A percentile compares a stretch with the other conserved stretches of the same genome.
phyloP scores from a whole-genome alignment of 345 rosid genomes.

The Bruguiera parviflora region DNA sequence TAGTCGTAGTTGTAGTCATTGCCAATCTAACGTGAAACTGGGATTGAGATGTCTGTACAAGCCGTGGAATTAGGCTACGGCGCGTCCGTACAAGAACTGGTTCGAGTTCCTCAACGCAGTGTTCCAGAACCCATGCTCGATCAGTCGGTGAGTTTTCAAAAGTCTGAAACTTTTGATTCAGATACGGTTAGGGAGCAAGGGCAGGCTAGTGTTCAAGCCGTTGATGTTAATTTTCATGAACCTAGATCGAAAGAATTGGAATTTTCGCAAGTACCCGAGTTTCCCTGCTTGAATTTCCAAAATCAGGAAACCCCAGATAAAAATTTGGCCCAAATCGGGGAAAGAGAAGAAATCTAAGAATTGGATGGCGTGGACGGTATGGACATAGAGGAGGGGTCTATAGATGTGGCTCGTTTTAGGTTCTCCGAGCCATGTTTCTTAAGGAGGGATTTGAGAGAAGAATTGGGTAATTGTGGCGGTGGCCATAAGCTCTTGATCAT shows the following conservation, averaged over 20 bases:
- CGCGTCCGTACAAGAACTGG: not conserved
- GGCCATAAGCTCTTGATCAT: conserved; percentile 4
- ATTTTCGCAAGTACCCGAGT: too few relatives aligned
- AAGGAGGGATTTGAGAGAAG: conserved; percentile 17
- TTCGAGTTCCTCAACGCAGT: not conserved
- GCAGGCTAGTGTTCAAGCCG: too few relatives aligned
- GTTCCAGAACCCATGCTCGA: not conserved
- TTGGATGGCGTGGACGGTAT: conserved; percentile 8
- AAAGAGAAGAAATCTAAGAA: not conserved
- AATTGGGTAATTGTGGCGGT: not conserved
- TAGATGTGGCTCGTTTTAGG: conserved; percentile 21
- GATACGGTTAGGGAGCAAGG: not conserved
- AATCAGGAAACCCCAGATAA: not conserved
- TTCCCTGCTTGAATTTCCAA: not conserved
- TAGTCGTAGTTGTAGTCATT: too few relatives aligned
- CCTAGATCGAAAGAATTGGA: conserved; percentile 10
- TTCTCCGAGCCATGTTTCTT: conserved; percentile 44
- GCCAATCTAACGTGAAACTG: too few relatives aligned
- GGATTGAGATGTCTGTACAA: too few relatives aligned
- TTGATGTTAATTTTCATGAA: not conserved
- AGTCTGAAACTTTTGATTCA: not conserved
- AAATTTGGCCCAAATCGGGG: not conserved
- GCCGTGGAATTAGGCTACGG: not conserved
- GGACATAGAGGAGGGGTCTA: conserved; percentile 28
- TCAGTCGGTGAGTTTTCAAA: not conserved